A percentile compares a stretch with the other conserved stretches of the same genome.
Conservation (phyloP, 2,329 filamentous ascomycete species). For the Teratosphaeria epicoccoides region DNA sequence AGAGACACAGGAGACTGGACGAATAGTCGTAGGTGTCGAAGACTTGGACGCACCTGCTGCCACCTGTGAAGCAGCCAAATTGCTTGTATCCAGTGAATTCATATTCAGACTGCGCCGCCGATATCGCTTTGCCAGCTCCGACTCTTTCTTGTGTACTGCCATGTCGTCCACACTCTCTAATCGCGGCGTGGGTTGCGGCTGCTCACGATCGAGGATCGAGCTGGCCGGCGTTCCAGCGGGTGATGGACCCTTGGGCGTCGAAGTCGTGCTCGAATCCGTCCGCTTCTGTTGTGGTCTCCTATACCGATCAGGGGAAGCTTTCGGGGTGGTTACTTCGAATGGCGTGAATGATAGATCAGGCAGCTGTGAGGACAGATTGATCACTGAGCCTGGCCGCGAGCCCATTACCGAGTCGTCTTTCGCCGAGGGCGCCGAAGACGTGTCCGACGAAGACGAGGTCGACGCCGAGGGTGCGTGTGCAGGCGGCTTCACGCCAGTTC, state of each 20-base stretch:
- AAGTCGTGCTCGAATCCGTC: constrained; percentile 38
- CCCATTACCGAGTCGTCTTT: constrained; percentile 27
- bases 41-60: constrained; percentile 14
- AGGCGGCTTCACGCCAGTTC: constrained; percentile 24
- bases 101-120: constrained; percentile 62
- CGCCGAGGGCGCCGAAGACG: constrained; percentile 26
- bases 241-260: constrained; percentile 19
- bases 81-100: constrained; percentile 47
- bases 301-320: constrained; percentile 73
- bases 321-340: constrained; percentile 46
- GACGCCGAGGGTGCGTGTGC: constrained; percentile 32
- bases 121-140: constrained; percentile 64
- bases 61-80: constrained; percentile 9
- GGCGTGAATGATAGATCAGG: constrained; percentile 46
- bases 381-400: constrained; percentile 26
- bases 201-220: constrained; percentile 42
- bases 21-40: constrained; percentile 23
- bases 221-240: constrained; percentile 20
- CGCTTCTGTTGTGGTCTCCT: constrained; percentile 52
- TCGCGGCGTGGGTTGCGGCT: constrained; percentile 21
- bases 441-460: constrained; percentile 39
- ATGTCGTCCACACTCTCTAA: constrained; percentile 57
- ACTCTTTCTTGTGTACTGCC: constrained; percentile 46
- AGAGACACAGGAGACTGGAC: constrained; percentile 23
- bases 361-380: constrained; percentile 40